Conservation (phyloP, 2,329 filamentous ascomycete genomes). For the Cordyceps militaris region DNA sequence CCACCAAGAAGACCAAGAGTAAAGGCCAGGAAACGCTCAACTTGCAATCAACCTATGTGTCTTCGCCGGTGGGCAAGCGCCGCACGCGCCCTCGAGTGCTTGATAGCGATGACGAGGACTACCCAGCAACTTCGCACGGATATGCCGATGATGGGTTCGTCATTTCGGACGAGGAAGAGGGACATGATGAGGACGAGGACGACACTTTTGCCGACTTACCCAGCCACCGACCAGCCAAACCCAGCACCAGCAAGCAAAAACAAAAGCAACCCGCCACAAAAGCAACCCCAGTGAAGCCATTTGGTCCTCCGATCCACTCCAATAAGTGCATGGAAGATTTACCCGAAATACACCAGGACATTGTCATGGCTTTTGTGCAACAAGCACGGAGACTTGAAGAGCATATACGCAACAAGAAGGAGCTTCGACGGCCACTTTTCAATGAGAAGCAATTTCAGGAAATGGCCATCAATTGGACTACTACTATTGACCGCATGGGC, state of each 20-base stretch:
- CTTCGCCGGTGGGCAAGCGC: conserved; percentile 41
- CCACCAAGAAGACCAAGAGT: conserved; percentile 25
- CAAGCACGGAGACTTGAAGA: conserved; percentile 56
- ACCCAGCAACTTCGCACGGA: conserved; percentile 34
- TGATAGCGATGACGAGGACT: conserved; percentile 29
- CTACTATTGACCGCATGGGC: conserved; percentile 53
- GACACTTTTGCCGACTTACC: conserved; percentile 41
- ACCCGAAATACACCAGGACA: conserved; percentile 51
- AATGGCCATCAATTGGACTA: conserved; percentile 67
- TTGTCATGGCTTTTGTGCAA: conserved; percentile 58
- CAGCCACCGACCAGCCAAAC: conserved; percentile 30
- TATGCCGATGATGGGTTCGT: conserved; percentile 46
- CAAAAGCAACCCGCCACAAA: conserved; percentile 1
- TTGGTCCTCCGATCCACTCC: conserved; percentile 52
- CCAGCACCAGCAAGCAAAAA: conserved; percentile 20
- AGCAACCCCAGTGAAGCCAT: conserved; percentile 20
- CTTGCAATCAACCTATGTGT: conserved; percentile 40
- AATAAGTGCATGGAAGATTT: conserved; percentile 49
- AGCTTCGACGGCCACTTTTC: conserved; percentile 55
- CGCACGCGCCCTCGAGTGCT: conserved; percentile 20
- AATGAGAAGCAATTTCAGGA: conserved; percentile 61
- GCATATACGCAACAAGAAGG: conserved; percentile 51
- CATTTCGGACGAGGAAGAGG: conserved; percentile 32
- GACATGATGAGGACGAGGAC: conserved; percentile 31
- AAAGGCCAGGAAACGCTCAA: conserved; percentile 33